Evolutionary conservation across 768 basidiomycete species (phyloP).

Genomic region (Tylopilus sp.): DNA sequence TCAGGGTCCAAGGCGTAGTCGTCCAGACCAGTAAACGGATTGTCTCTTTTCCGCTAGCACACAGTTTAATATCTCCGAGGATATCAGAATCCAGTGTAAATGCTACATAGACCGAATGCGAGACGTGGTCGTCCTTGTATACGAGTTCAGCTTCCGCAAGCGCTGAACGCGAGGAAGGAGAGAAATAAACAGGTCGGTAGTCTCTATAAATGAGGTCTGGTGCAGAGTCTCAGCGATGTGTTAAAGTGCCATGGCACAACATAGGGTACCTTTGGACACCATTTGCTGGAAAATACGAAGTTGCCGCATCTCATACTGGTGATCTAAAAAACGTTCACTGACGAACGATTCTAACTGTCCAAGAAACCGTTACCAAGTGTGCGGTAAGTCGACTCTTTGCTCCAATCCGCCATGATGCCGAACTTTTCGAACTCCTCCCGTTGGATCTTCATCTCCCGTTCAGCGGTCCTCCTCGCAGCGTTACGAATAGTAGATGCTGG

Average conservation of each 20-base stretch:
- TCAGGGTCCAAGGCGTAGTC: conserved; percentile 96
- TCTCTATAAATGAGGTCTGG: conserved; percentile 80
- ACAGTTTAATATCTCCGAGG: conserved; percentile 11
- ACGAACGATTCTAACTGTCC: background rate
- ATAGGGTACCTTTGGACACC: conserved; percentile 68
- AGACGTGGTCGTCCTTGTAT: conserved; percentile 86
- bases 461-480: conserved; percentile 70
- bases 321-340: conserved; percentile 48
- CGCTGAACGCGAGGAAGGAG: conserved; percentile 91
- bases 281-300: conserved; percentile 80
- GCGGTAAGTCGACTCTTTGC: conserved; percentile 65
- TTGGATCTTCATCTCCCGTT: conserved; percentile 71
- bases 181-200: conserved; percentile 90
- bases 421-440: conserved; percentile 75
- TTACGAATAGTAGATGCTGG: conserved; percentile 59
- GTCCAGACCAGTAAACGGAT: conserved; percentile 86
- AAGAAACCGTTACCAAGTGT: conserved; percentile 64
- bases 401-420: conserved; percentile 93
- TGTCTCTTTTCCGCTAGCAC: conserved; percentile 29
- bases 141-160: conserved; percentile 92
- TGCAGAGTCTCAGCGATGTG: background rate
- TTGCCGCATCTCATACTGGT: conserved; percentile 84
- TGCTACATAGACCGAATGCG: conserved; percentile 81
- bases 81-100: conserved; percentile 54
- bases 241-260: background rate